Evolutionary conservation across 83 land plant genomes (phyloP), one percentile per base, ranked within the genome.

Genomic region (Picea abies): DNA sequence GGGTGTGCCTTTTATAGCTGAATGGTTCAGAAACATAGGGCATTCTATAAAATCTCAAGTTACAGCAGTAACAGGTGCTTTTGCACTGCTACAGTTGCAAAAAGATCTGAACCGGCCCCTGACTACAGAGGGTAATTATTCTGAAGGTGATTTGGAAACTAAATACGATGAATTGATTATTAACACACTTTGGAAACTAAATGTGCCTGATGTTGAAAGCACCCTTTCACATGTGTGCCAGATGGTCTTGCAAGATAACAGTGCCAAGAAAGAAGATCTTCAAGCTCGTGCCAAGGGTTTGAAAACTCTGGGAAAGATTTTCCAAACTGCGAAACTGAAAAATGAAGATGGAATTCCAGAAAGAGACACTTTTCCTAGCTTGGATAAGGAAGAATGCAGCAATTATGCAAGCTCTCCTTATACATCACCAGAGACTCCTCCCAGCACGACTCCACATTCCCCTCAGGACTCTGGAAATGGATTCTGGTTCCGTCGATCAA

Each of bases 1-100:
- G 83, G 95, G 96, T 14, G 91, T 94, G 49, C 96, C 96, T 35
- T 94, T 94, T 67, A 37, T 94, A 82, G 96, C 93, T 17, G 96
- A 94, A 72, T 92, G 96, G 96, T 90, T 94, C 80, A 89, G 96
- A 85, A 92, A 94, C 83, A 92, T 91, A 83, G 96, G 96, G 20
- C 96, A 94, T 76, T 90, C 84, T 29, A 92, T 90, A 52, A 92
- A 94, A 84, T 94, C 96, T 60, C 96, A 94, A 85, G 93, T 94
- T 16, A 94, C 96, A 63, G 96, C 95, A 76, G 96, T 93, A 67
- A 90, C 95, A 88, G 94, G 96, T 84, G 94, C 94, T 44, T 84
- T 94, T 86, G 88, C 93, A 41, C 84, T 94, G 39, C 83, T 94
- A 25, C 93, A 92, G 70, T 85, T 94, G 61, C 96, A 94, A 76